Base-by-base conservation (phyloP, 371 early-diverging fungal species). In the Mucor circinelloides region DNA sequence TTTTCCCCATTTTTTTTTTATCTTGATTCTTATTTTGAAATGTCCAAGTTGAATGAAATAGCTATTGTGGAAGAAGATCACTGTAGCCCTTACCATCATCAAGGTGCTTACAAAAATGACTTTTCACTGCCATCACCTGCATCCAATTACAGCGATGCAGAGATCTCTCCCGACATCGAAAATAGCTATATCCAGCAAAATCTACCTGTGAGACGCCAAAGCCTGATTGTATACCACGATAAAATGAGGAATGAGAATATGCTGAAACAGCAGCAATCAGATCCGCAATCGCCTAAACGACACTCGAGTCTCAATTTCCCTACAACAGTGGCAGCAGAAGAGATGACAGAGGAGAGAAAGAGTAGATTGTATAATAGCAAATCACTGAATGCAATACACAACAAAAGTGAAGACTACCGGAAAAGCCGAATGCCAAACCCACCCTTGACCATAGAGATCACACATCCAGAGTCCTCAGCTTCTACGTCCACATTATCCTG, bases 181-280 rank as follows among this genome's bases (percentile, higher is more conserved):
- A 73, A 76, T 8, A 76, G 77, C 55, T 82, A 82, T 38, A 72
- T 73, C 27, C 70, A 68, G 27, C 83, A 82, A 57, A 70, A 78
- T 55, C 64, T 82, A 40, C 83, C 83, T 36, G 69, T 82, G 30
- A 66, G 83, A 50, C 73, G 78, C 21, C 83, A 82, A 62, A 82
- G 83, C 58, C 64, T 82, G 15, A 50, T 65, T 50, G 66, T 50
- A 1, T 65, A 58, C 23, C 66, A 48, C 17, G 66, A 65, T 19
- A 46, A 58, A 46, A 2, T 58, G 17, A 44, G 44, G 19, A 44
- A 6, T n/a, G 44, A 44, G n/a, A 44, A 44, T 44, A 19, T 44
- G 19, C 19, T 44, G 44, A 44, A 44, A 44, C 44, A 44, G n/a
- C 19, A 52, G 25, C 9, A 38, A 28, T 31, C 34, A 31, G 27